These are phyloP conservation scores for Corinectria fuckeliana DNA, from an alignment of 2,329 filamentous ascomycete species.

Conservation along the genomic window DNA sequence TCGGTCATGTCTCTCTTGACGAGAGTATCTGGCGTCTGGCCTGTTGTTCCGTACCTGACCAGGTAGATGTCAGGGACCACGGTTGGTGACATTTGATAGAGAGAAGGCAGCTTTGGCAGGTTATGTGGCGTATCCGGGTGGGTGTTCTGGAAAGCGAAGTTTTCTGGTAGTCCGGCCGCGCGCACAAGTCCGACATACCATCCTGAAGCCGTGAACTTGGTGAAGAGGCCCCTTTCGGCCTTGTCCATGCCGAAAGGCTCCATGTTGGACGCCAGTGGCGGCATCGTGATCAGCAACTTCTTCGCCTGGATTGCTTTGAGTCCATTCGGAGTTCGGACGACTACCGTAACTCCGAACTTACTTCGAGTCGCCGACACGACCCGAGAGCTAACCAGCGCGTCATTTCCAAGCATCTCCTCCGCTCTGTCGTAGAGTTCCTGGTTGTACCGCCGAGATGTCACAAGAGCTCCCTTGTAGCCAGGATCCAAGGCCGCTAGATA, in stretches of 20 bases:
- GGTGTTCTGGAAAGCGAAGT: conserved; percentile 27
- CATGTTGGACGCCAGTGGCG: conserved; percentile 20
- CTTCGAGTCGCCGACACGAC: conserved; percentile 13
- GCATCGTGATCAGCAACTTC: conserved; percentile 22
- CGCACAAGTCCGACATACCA: conserved; percentile 28
- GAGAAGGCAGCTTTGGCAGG: conserved; percentile 17
- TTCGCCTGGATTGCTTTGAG: conserved; percentile 12
- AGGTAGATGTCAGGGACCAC: conserved; percentile 11
- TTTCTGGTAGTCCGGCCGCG: conserved; percentile 15
- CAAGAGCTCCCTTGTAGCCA: conserved; percentile 21
- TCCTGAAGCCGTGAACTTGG: conserved; percentile 19
- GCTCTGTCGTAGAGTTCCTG: conserved; percentile 25
- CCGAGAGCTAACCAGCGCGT: conserved; percentile 19
- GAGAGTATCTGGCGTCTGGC: neutral
- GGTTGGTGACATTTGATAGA: conserved; percentile 31
- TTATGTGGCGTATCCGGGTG: conserved; percentile 20
- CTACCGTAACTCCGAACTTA: conserved; percentile 12
- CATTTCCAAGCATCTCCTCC: conserved; percentile 11
- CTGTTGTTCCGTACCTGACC: conserved; percentile 22
- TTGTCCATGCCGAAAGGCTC: conserved; percentile 12
- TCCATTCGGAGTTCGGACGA: conserved; percentile 12
- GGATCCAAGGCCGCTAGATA: conserved; percentile 21
- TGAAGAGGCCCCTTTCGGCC: conserved; percentile 14
- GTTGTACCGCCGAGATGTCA: conserved; percentile 22
- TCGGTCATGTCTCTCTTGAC: conserved; percentile 21